Evolutionary conservation across 768 basidiomycete genomes (phyloP), one percentile per base, ranked within the genome.

Genomic region (Rhizopogon roseolus): DNA sequence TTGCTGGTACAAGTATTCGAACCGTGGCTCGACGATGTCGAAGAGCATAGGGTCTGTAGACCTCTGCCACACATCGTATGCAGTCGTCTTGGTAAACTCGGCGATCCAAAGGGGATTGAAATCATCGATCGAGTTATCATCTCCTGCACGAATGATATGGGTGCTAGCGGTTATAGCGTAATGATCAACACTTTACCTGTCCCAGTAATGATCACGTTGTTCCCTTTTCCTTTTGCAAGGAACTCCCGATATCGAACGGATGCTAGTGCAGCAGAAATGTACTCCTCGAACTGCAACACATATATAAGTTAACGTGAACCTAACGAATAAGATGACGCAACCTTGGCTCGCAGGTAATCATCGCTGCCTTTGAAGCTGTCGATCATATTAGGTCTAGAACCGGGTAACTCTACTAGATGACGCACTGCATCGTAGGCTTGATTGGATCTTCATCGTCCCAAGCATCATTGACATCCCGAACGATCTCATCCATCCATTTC

Each of bases 401-500:
- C 5, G 48, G 8, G 17, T 14, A 45, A 28, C 36, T 19, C 22
- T 19, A n/a, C 2, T 28, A 57, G 44, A 39, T 8, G 36, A 77
- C 86, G 45, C 60, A 90, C 84, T 84, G 83, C 78, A 94, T 81
- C 28, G 77, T 78, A 13, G 70, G 76, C 52, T 76, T 75, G 5
- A 71, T 72, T 1, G 86, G 80, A 58, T 89, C 86, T 9, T 73
- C 73, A 4, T 84, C 81, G 53, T 82, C 79, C 87, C 88, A 95
- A 7, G 80, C 79, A 49, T 89, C 84, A 56, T 91, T 91, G 10
- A 96, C 92, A 57, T 93, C 91, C 50, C 78, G 82, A 39, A 95
- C 81, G 53, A 96, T 84, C 60, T 96, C 93, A 64, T 98, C 95
- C 81, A 98, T 92, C 97, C 97, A 99, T 68, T 91, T 95, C 54